Evolutionary conservation across 2,329 filamentous ascomycete species (phyloP), one percentile per base, ranked within the genome.

Genomic region (Colletotrichum costaricense): DNA sequence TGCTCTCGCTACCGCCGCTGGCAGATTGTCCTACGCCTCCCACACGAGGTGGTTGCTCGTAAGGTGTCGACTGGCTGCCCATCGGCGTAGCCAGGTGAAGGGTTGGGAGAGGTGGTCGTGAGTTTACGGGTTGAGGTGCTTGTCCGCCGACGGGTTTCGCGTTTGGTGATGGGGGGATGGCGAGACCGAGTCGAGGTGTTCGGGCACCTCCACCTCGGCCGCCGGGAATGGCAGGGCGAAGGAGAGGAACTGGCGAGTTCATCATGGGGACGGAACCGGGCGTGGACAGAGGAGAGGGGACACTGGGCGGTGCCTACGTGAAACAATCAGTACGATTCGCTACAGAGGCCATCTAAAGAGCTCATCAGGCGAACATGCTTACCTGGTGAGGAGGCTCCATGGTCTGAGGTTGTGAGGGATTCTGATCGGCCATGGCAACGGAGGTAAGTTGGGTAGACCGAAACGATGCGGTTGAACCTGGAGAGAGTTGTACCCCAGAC

Each of bases 51-150:
- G 81, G 88, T 81, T 89, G 91, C 83, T 91, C 93, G 79, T 95
- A 92, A 5, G 94, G 93, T 9, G 91, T 90, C 67, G 90, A 88
- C 75, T 91, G 92, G 80, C 91, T 94, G 72, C 95, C 95, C 92
- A 95, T 95, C 3, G 96, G 96, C 2, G 96, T 98, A 19, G 94
- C 94, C 24, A 98, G 88, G 78, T 94, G 93, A 58, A 98, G 88
- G 72, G 93, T 92, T n/a, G 95, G 95, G 33, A 94, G 90, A 28
- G 91, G 86, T 28, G 94, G 92, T 60, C 92, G 88, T 33, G 84
- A 81, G 63, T 81, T 81, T 75, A 82, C 81, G 76, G 81, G 79
- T 76, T 80, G 78, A 72, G 78, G 75, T 66, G 83, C 84, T 78
- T 87, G 77, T 86, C 88, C 72, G 76, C 89, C 90, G 64, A 97